A percentile compares a stretch with the other conserved stretches of the same genome.
phyloP scores from a whole-genome alignment of 176 grass and related monocot species.

The Lolium perenne region DNA sequence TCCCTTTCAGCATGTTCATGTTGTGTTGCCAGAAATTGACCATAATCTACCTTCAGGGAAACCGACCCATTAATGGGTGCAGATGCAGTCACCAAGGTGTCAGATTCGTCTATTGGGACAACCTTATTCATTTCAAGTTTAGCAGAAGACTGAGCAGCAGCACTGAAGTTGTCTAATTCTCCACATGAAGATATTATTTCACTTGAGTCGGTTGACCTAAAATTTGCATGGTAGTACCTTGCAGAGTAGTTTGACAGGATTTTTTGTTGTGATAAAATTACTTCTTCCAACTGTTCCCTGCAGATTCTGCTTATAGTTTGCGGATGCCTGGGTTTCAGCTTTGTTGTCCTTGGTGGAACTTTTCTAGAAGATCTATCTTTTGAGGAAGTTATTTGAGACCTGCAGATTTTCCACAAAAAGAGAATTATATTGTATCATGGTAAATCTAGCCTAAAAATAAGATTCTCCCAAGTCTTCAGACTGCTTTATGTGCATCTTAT shows the following conservation, averaged over 20 bases:
- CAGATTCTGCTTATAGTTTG: slow-evolving; percentile 55
- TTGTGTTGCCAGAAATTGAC: slow-evolving; percentile 35
- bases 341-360: slow-evolving; percentile 66
- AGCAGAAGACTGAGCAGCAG: slow-evolving; percentile 36
- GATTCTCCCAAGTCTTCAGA: background rate
- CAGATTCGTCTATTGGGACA: slow-evolving; percentile 51
- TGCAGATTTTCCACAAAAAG: slow-evolving; percentile 49
- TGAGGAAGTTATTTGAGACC: slow-evolving; percentile 46
- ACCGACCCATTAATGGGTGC: slow-evolving; percentile 42
- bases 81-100: slow-evolving; percentile 30
- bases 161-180: slow-evolving; percentile 43
- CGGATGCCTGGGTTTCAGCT: slow-evolving; percentile 68
- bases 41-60: slow-evolving; percentile 39
- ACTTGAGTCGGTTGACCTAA: slow-evolving; percentile 53
- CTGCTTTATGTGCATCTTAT: too few relatives aligned
- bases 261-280: slow-evolving; percentile 81
- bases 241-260: slow-evolving; percentile 61
- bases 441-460: slow-evolving; percentile 29
- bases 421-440: slow-evolving; percentile 40
- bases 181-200: slow-evolving; percentile 50
- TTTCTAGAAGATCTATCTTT: slow-evolving; percentile 69
- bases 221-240: slow-evolving; percentile 51
- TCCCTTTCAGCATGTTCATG: slow-evolving; percentile 36
- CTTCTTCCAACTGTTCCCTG: slow-evolving; percentile 67
- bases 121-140: slow-evolving; percentile 54